Percentiles rank a stretch among this genome's conserved stretches.
These are phyloP conservation scores for Puccinia hordei DNA, from an alignment of 1,284 basidiomycete species.

Conservation along the genomic window DNA sequence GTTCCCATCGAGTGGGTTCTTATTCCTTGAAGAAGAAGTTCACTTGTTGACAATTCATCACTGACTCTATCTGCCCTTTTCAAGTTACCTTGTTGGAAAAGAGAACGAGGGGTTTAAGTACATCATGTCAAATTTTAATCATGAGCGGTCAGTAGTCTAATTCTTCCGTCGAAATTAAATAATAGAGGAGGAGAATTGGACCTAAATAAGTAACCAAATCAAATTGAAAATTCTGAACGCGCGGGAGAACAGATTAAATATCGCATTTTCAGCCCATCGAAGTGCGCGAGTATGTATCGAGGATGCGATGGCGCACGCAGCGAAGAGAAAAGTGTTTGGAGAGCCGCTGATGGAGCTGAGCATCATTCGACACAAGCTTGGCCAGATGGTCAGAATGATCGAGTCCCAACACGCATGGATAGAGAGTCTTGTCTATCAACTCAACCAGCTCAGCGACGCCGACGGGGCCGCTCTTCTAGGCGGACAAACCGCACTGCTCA, in stretches of 20 bases:
- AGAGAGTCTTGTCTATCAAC: constrained; percentile 52
- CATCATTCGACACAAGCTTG: constrained; percentile 41
- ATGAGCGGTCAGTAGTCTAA: constrained; percentile 23
- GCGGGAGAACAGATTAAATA: constrained; percentile 22
- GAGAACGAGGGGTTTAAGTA: constrained; percentile 51
- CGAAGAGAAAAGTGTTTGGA: constrained; percentile 36
- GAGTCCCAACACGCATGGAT: constrained; percentile 51
- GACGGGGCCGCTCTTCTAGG: constrained; percentile 53
- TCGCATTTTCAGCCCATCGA: constrained; percentile 46
- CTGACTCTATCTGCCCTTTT: background rate
- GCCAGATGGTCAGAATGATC: constrained; percentile 4
- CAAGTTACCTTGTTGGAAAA: constrained; percentile 45
- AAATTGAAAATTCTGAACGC: background rate
- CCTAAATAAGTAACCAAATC: background rate
- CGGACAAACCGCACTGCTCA: constrained; percentile 56
- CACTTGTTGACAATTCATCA: background rate
- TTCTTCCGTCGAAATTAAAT: background rate
- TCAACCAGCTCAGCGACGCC: constrained; percentile 50
- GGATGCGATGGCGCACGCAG: constrained; percentile 47
- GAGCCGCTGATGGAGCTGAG: constrained; percentile 39
- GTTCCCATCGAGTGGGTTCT: constrained; percentile 42
- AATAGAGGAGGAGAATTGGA: background rate
- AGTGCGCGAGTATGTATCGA: constrained; percentile 51
- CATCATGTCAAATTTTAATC: constrained; percentile 51
- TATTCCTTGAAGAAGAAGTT: background rate